Evolutionary conservation across 805 yeast species (phyloP).

Genomic region (Pichia deserticola): DNA sequence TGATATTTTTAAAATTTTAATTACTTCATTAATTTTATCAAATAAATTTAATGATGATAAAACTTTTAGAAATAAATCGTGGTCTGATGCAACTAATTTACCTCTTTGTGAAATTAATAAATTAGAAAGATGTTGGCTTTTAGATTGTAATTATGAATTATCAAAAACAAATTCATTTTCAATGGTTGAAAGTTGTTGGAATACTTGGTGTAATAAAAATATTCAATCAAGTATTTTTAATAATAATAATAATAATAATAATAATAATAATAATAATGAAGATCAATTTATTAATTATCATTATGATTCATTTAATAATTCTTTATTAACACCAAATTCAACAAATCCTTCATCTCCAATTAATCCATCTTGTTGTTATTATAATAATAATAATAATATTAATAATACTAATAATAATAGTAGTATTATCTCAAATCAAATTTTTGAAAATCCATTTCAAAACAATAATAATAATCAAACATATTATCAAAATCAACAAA

Average conservation of each 20-base stretch:
- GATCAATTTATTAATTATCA: too few relatives aligned
- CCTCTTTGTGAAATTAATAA: slow-evolving; percentile 50
- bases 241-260: slow-evolving; percentile 12
- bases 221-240: neutral
- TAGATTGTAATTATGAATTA: slow-evolving; percentile 24
- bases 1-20: slow-evolving; percentile 46
- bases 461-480: slow-evolving; percentile 5
- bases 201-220: slow-evolving; percentile 27
- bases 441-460: slow-evolving; percentile 22
- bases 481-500: neutral
- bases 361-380: slow-evolving; percentile 14
- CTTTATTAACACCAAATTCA: slow-evolving; percentile 19
- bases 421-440: slow-evolving; percentile 12
- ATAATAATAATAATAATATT: neutral
- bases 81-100: slow-evolving; percentile 94
- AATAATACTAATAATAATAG: too few relatives aligned
- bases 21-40: slow-evolving; percentile 70
- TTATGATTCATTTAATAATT: neutral
- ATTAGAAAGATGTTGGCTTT: slow-evolving; percentile 53
- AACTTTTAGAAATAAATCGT: slow-evolving; percentile 88
- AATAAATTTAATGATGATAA: slow-evolving; percentile 95
- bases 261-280: slow-evolving; percentile 15
- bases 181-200: slow-evolving; percentile 32
- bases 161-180: slow-evolving; percentile 25
- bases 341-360: slow-evolving; percentile 20